A percentile compares a stretch with the other conserved stretches of the same genome.
These are phyloP conservation scores for Escovopsis weberi DNA, from an alignment of 2,329 filamentous ascomycete species.

Conservation along the genomic window DNA sequence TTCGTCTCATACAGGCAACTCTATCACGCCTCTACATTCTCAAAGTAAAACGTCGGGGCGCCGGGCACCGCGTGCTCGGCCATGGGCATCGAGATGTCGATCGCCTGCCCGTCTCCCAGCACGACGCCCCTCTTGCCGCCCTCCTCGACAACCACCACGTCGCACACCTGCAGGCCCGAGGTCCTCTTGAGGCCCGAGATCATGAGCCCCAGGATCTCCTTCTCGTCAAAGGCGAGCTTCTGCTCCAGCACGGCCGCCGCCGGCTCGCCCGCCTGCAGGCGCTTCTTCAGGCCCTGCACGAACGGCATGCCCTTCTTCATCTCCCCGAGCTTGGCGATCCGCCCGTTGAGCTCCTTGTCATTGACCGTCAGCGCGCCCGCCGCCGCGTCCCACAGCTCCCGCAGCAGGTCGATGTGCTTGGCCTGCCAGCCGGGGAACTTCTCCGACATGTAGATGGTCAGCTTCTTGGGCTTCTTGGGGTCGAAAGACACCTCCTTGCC, in stretches of 20 bases:
- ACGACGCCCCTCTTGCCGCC: slow-evolving; percentile 50
- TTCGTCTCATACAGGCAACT: not conserved
- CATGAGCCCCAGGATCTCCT: slow-evolving; percentile 62
- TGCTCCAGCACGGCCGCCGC: slow-evolving; percentile 60
- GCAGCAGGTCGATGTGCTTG: slow-evolving; percentile 71
- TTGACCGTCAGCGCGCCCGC: slow-evolving; percentile 46
- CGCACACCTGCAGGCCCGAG: slow-evolving; percentile 52
- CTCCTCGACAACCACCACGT: slow-evolving; percentile 58
- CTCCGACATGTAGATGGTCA: slow-evolving; percentile 70
- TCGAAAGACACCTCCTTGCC: slow-evolving; percentile 79
- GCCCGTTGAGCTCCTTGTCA: slow-evolving; percentile 66
- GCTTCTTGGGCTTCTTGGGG: slow-evolving; percentile 80
- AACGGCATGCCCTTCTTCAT: slow-evolving; percentile 99
- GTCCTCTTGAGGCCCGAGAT: slow-evolving; percentile 64
- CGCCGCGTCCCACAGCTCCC: slow-evolving; percentile 49
- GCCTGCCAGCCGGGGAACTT: slow-evolving; percentile 84
- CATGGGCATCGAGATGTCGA: slow-evolving; percentile 38
- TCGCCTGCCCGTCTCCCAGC: slow-evolving; percentile 37
- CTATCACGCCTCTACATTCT: slow-evolving; percentile 48
- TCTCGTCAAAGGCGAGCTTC: slow-evolving; percentile 78
- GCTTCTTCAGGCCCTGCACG: slow-evolving; percentile 73
- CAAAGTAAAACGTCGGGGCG: slow-evolving; percentile 67
- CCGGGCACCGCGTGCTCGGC: slow-evolving; percentile 73
- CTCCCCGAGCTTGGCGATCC: slow-evolving; percentile 69
- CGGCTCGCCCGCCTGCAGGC: slow-evolving; percentile 57